These are phyloP conservation scores for Yamadazyma tumulicola DNA, from an alignment of 805 yeast genomes.

Conservation along the genomic window DNA sequence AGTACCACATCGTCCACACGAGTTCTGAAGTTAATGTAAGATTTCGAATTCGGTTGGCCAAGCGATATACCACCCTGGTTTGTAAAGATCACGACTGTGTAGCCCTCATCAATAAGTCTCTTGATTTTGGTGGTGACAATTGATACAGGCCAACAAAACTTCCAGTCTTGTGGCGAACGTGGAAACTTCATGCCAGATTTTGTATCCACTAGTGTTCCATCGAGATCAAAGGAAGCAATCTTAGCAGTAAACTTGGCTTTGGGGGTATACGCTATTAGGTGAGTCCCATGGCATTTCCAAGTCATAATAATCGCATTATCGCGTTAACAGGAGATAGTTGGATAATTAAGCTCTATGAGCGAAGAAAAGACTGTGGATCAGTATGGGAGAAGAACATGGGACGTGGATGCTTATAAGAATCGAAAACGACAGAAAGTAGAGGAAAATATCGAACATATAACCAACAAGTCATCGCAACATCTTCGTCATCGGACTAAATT, in stretches of 20 bases:
- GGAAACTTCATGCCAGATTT: conserved; percentile 62
- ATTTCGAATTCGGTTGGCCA: conserved; percentile 29
- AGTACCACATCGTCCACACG: conserved; percentile 39
- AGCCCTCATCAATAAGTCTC: conserved; percentile 19
- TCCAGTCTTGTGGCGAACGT: conserved; percentile 68
- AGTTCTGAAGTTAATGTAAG: conserved; percentile 35
- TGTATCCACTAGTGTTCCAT: conserved; percentile 70
- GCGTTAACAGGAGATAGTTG: background rate
- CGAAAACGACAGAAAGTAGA: conserved; percentile 19
- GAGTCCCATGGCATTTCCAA: conserved; percentile 32
- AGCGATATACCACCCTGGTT: conserved; percentile 73
- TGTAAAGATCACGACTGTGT: conserved; percentile 66
- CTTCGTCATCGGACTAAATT: conserved; percentile 31
- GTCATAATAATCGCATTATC: background rate
- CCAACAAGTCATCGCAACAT: conserved; percentile 12
- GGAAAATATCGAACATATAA: conserved; percentile 3
- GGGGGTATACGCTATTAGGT: conserved; percentile 32
- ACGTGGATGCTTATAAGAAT: conserved; percentile 52
- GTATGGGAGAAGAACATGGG: conserved; percentile 72
- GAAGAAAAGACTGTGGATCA: conserved; percentile 25
- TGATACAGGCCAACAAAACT: conserved; percentile 13
- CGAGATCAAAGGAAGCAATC: conserved; percentile 80
- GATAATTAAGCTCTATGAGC: background rate
- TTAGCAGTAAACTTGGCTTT: conserved; percentile 17
- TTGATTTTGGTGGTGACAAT: conserved; percentile 21